These are phyloP conservation scores for Nannizziopsis arthrosporioides DNA, from an alignment of 2,329 filamentous ascomycete species.

Conservation along the genomic window DNA sequence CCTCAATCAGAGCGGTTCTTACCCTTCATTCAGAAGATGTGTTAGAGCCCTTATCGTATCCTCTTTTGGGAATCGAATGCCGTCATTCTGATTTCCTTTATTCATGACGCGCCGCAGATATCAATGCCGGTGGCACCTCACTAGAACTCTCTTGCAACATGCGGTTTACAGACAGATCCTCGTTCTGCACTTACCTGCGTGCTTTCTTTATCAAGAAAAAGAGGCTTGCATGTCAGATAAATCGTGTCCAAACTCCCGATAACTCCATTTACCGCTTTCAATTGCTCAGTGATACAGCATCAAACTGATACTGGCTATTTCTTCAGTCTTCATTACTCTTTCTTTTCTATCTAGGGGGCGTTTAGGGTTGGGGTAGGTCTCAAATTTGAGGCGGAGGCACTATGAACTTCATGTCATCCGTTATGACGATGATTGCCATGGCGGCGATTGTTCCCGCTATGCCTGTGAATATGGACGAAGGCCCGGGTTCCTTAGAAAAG, in stretches of 20 bases:
- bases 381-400: slow-evolving; percentile 11
- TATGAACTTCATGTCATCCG: slow-evolving; percentile 41
- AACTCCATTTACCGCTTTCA: neutral
- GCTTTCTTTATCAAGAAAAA: slow-evolving; percentile 2
- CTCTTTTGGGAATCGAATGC: slow-evolving; percentile 4
- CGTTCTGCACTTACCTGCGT: neutral
- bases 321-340: neutral
- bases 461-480: slow-evolving; percentile 13
- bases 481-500: slow-evolving; percentile 1
- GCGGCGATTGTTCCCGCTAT: slow-evolving; percentile 23
- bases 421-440: slow-evolving; percentile 33
- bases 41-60: neutral
- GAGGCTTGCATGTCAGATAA: too few species aligned
- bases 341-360: slow-evolving; percentile 2
- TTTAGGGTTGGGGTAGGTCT: neutral
- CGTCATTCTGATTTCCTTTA: slow-evolving; percentile 2
- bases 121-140: neutral
- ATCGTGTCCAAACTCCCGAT: neutral
- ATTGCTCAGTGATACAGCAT: neutral
- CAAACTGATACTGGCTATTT: neutral
- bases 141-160: neutral
- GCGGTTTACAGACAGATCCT: neutral
- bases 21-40: neutral
- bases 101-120: neutral
- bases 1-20: neutral